Percentiles rank a stretch among this genome's conserved stretches.
Evolutionary conservation across 2,329 filamentous ascomycete species (phyloP).

Genomic region (Claviceps paspali): DNA sequence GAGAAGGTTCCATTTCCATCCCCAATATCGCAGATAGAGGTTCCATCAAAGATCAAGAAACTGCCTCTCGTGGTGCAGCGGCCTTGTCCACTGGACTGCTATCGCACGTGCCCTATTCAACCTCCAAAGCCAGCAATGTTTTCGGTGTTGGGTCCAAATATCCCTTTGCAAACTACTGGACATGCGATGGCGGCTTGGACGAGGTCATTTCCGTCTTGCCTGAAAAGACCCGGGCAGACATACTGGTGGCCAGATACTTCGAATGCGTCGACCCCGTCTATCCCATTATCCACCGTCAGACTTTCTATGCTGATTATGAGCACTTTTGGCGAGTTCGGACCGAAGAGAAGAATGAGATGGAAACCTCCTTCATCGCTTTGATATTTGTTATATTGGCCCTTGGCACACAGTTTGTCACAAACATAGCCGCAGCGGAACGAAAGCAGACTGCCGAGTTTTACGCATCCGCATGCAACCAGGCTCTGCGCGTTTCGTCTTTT

Average conservation of each 20-base stretch:
- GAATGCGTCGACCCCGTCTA: slow-evolving; percentile 67
- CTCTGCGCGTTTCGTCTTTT: slow-evolving; percentile 60
- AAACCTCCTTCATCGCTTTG: slow-evolving; percentile 55
- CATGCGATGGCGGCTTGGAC: slow-evolving; percentile 55
- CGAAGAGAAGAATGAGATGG: slow-evolving; percentile 42
- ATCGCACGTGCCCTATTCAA: slow-evolving; percentile 58
- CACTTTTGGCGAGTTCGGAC: slow-evolving; percentile 53
- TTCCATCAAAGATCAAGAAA: slow-evolving; percentile 28
- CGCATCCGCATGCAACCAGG: slow-evolving; percentile 64
- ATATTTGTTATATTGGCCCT: slow-evolving; percentile 66
- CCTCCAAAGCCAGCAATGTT: slow-evolving; percentile 56
- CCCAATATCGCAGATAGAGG: slow-evolving; percentile 43
- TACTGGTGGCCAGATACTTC: slow-evolving; percentile 48
- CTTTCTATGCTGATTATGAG: slow-evolving; percentile 65
- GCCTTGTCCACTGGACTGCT: slow-evolving; percentile 46
- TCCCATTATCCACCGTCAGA: slow-evolving; percentile 62
- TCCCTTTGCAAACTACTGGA: slow-evolving; percentile 77
- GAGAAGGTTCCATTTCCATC: slow-evolving; percentile 24
- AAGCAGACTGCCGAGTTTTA: slow-evolving; percentile 72
- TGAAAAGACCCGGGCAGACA: slow-evolving; percentile 60
- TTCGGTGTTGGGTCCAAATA: slow-evolving; percentile 70
- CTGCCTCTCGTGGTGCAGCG: slow-evolving; percentile 32
- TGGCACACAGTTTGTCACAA: slow-evolving; percentile 61
- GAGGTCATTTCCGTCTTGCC: slow-evolving; percentile 65
- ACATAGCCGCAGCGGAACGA: slow-evolving; percentile 41